Evolutionary conservation across 345 rosid species (phyloP), one percentile per base, ranked within the genome.

Genomic region (Citrus trifoliata): DNA sequence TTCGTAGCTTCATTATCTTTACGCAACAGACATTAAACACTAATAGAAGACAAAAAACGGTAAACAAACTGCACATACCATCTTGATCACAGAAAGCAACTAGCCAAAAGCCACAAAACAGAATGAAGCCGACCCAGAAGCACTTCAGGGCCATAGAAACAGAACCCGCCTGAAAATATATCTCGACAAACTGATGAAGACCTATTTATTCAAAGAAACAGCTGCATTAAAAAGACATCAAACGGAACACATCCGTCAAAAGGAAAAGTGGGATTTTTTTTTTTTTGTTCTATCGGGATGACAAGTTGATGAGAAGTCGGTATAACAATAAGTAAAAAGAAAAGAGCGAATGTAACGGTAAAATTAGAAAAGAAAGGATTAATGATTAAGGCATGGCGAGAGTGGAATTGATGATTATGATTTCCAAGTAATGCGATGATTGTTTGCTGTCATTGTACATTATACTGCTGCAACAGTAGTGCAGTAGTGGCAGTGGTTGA

Each of bases 21-120:
- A 19, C 33, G 64, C 28, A 6, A 60, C 35, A 27, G 32, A 32
- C 4, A 18, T 6, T 18, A 25, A 59, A 61, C 55, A 48, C 53
- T 55, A 35, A 35, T 35, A 35, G 37, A 35, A 35, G 37, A 35
- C 7, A 18, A 53, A 16, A 40, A 67, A 9, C 28, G 71, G 56
- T 10, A 63, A 73, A 40, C n/a, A 66, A 56, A 76, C 48, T 25
- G n/a, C 51, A 71, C 84, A 27, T 86, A 93, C 98, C 97, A 74
- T 90, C 87, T 78, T 86, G 94, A 68, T 88, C 87, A 75, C 90
- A 87, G 86, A 89, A 80, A 71, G 80, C 81, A 79, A 75, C 70
- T 24, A 76, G 78, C 81, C 69, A 88, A 13, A 84, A 81, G 73
- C 79, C 64, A 81, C 64, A 81, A 74, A 89, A 73, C 75, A 91